phyloP scores from a whole-genome alignment of 371 early-diverging fungal species.

The Mucor lusitanicus region DNA sequence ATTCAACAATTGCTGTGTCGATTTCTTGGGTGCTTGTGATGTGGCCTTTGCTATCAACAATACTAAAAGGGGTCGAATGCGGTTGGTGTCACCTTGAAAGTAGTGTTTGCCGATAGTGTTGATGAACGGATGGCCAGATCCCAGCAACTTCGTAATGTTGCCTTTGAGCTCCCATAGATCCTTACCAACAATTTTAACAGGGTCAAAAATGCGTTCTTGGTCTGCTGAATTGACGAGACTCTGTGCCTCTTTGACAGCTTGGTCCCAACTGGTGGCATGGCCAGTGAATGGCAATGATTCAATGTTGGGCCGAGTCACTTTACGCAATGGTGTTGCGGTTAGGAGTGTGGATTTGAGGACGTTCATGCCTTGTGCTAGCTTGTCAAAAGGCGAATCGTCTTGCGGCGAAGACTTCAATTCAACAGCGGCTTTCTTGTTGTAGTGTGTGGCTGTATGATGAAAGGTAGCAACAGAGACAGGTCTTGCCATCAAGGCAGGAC shows the following conservation, averaged over 20 bases:
- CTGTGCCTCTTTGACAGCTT: constrained; percentile 57
- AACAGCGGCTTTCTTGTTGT: constrained; percentile 13
- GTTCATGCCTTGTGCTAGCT: constrained; percentile 39
- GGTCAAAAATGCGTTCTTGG: constrained; percentile 53
- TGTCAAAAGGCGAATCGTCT: constrained; percentile 30
- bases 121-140: constrained; percentile 85
- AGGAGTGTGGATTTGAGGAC: constrained; percentile 31
- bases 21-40: constrained; percentile 23
- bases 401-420: constrained; percentile 14
- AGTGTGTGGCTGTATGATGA: constrained; percentile 77
- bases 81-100: constrained; percentile 86
- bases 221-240: constrained; percentile 43
- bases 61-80: constrained; percentile 90
- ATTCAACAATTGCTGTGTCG: constrained; percentile 13
- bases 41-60: constrained; percentile 89
- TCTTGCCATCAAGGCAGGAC: neutral
- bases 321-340: constrained; percentile 27
- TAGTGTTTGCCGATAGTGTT: constrained; percentile 89
- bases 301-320: constrained; percentile 28
- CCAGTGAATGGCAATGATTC: constrained; percentile 41
- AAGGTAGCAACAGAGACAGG: constrained; percentile 3
- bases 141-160: constrained; percentile 81
- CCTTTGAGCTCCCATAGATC: constrained; percentile 84
- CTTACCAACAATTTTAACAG: constrained; percentile 67
- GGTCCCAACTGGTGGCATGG: constrained; percentile 48